phyloP scores from a whole-genome alignment of 2,329 filamentous ascomycete genomes.

The Zymoseptoria brevis region DNA sequence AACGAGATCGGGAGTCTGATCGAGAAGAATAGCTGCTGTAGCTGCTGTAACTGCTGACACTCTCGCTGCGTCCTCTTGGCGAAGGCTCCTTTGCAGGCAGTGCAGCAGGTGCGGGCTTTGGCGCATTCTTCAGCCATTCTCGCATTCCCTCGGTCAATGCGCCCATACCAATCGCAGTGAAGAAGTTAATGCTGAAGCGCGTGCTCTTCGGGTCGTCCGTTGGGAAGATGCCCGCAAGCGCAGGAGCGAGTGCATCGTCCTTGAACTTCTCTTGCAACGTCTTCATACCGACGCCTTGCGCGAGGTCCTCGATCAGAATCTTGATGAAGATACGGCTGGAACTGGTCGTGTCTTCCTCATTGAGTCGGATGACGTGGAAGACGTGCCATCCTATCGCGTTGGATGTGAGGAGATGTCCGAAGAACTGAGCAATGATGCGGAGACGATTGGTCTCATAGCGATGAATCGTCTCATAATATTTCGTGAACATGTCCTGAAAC shows the following conservation, averaged over 20 bases:
- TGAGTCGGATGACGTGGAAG: constrained; percentile 75
- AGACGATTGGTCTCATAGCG: constrained; percentile 93
- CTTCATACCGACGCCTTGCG: constrained; percentile 76
- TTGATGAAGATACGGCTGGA: constrained; percentile 98
- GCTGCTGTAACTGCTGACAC: constrained; percentile 70
- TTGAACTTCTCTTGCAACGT: constrained; percentile 68
- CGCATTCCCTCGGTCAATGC: constrained; percentile 91
- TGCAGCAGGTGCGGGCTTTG: constrained; percentile 70
- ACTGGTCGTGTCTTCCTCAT: constrained; percentile 93
- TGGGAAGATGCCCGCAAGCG: constrained; percentile 80
- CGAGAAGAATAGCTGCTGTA: constrained; percentile 60
- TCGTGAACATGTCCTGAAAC: constrained; percentile 81
- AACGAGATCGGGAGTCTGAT: constrained; percentile 24
- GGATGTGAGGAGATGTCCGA: constrained; percentile 79
- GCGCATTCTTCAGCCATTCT: constrained; percentile 79
- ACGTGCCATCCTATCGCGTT: constrained; percentile 92
- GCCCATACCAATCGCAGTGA: constrained; percentile 96
- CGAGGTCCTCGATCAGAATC: constrained; percentile 88
- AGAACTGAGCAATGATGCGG: constrained; percentile 90
- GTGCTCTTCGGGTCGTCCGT: constrained; percentile 82
- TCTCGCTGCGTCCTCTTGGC: constrained; percentile 49
- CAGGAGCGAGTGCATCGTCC: constrained; percentile 70
- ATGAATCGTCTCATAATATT: constrained; percentile 96
- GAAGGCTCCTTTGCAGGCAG: constrained; percentile 41
- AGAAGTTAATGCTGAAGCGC: constrained; percentile 98